Evolutionary conservation across 1,139 yeast genomes (phyloP), one percentile per base, ranked within the genome.

Genomic region (Candida labiduridarum): DNA sequence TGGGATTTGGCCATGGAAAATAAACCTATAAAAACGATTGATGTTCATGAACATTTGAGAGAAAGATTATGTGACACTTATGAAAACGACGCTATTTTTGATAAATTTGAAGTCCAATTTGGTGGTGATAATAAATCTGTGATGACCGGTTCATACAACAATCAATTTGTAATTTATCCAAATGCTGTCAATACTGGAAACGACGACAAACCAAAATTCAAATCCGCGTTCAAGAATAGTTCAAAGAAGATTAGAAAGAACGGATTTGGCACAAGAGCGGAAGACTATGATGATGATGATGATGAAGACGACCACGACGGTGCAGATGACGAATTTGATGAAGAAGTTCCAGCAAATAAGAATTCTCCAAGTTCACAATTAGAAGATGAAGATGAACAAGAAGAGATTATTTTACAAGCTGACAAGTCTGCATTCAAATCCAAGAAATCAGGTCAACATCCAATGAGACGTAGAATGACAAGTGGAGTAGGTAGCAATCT

Each of bases 1-100:
- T 94, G 99, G 99, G 99, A 95, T 75, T 82, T 95, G 58, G 91
- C 91, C 57, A 95, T 94, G 99, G 97, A 94, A 69, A 86, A 85
- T 59, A 90, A 88, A 68, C 99, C 99, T 27, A 75, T 95, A 51
- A 90, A 90, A 69, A 92, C 97, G 12, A 91, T 95, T 57, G 90
- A 89, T 68, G 94, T 95, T 58, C 99, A 95, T 69, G 99, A 95
- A 67, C 96, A 90, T 67, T 82, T 95, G 62, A 84, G 97, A 61
- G 97, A 91, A 63, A 80, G 95, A 65, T 78, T 95, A 64, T 94
- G 98, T 72, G 98, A 95, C 69, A 91, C 98, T 41, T 95, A 95
- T 73, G 99, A 95, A 69, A 92, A 92, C 68, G 99, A 95, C 72
- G 96, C 98, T 47, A 95, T 95, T 54, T 95, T 95, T 73, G 99